These are phyloP conservation scores for Mycena chlorophos DNA, from an alignment of 768 basidiomycete genomes.

Conservation along the genomic window DNA sequence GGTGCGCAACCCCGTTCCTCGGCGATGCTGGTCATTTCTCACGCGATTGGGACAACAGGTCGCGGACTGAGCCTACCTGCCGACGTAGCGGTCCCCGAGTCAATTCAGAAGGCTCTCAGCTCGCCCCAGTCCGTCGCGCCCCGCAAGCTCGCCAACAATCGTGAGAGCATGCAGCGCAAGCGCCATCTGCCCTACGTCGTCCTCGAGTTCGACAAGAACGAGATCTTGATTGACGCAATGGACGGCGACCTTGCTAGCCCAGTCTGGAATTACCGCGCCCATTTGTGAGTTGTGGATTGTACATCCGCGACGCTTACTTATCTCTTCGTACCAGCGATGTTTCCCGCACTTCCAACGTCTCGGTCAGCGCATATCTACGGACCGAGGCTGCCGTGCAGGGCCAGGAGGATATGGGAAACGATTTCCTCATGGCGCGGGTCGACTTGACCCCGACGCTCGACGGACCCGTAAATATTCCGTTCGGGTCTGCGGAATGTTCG, in stretches of 20 bases:
- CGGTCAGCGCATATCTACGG: constrained; percentile 88
- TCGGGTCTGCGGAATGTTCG: constrained; percentile 4
- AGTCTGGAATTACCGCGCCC: constrained; percentile 93
- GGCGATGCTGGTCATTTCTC: constrained; percentile 4
- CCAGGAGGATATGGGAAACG: constrained; percentile 96
- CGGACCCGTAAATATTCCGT: constrained; percentile 54
- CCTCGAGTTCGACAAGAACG: constrained; percentile 97
- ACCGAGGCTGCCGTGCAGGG: constrained; percentile 71
- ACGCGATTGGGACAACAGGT: constrained; percentile 49
- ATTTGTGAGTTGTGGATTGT: constrained; percentile 85
- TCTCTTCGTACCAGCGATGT: constrained; percentile 68
- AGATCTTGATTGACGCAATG: constrained; percentile 92
- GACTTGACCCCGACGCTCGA: constrained; percentile 86
- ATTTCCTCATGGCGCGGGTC: constrained; percentile 89
- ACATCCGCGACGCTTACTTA: not conserved
- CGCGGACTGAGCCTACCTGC: constrained; percentile 80
- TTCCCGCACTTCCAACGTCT: constrained; percentile 88
- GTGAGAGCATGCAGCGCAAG: constrained; percentile 90
- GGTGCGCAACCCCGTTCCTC: constrained; percentile 49
- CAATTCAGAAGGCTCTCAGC: constrained; percentile 80
- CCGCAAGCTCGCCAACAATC: constrained; percentile 64
- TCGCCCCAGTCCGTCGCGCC: constrained; percentile 53
- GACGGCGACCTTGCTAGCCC: constrained; percentile 90
- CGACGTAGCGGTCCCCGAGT: constrained; percentile 76
- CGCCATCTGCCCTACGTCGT: constrained; percentile 95